A percentile compares a stretch with the other conserved stretches of the same genome.
Evolutionary conservation across 1,284 basidiomycete genomes (phyloP).

Genomic region (Puccinia triticina): DNA sequence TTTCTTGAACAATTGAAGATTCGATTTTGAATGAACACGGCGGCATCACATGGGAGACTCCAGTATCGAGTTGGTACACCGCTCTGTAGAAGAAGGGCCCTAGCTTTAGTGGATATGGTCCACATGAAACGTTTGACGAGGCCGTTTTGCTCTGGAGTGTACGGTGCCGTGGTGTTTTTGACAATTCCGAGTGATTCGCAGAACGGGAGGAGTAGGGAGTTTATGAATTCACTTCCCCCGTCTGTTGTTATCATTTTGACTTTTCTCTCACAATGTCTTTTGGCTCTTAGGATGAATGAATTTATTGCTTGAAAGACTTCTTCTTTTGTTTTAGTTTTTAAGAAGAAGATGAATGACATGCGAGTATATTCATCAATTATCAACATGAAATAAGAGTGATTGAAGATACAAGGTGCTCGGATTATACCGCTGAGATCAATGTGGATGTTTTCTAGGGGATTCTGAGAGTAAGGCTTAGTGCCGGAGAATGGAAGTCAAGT

Average conservation of each 20-base stretch:
- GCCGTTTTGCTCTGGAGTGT: conserved; percentile 10
- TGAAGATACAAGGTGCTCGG: not conserved
- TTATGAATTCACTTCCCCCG: conserved; percentile 10
- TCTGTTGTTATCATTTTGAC: not conserved
- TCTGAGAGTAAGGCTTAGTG: not conserved
- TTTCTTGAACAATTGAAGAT: not conserved
- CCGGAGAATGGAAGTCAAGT: not conserved
- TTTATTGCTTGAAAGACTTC: conserved; percentile 9
- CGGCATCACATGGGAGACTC: not conserved
- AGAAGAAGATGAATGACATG: not conserved
- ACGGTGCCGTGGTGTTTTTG: not conserved
- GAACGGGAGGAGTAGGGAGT: not conserved
- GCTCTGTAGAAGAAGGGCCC: not conserved
- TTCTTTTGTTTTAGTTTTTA: not conserved
- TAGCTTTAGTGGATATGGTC: not conserved
- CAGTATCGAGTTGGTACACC: not conserved
- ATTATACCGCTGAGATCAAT: not conserved
- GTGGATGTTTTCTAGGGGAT: not conserved
- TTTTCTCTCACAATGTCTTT: conserved; percentile 3
- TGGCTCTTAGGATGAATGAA: not conserved
- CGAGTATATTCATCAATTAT: not conserved
- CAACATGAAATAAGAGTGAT: not conserved
- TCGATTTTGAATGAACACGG: not conserved
- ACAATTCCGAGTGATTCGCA: not conserved
- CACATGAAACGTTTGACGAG: not conserved